Evolutionary conservation across 768 basidiomycete genomes (phyloP).

Genomic region (Lepiota subincarnata): DNA sequence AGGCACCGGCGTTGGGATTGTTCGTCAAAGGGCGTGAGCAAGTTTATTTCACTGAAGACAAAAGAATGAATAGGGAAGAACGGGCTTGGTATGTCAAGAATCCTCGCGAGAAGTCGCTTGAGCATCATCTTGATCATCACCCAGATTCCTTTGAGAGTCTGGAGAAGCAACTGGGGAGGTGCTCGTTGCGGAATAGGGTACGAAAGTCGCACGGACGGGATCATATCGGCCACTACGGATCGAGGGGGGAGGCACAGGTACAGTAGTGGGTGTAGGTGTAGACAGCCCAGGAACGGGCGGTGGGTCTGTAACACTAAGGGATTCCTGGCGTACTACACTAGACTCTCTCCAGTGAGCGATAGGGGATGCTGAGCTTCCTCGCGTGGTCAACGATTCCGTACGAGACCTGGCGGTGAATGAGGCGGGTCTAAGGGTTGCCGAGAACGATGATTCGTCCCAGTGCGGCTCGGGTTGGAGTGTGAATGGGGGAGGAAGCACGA

Average conservation of each 20-base stretch:
- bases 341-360: conserved; percentile 16
- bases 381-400: conserved; percentile 25
- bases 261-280: conserved; percentile 6
- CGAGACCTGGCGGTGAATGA: conserved; percentile 33
- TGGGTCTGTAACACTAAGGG: conserved; percentile 16
- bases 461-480: conserved; percentile 64
- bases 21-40: conserved; percentile 11
- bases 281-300: conserved; percentile 18
- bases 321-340: conserved; percentile 10
- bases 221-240: conserved; percentile 46
- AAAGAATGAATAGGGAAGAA: conserved; percentile 3
- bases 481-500: conserved; percentile 51
- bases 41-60: conserved; percentile 6
- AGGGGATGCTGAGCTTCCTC: conserved; percentile 25
- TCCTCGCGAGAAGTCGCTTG: conserved; percentile 1
- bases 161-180: conserved; percentile 11
- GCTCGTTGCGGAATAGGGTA: conserved; percentile 22
- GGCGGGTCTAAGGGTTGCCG: conserved; percentile 31
- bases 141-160: conserved; percentile 1
- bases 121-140: conserved; percentile 14
- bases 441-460: conserved; percentile 49
- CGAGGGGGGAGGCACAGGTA: conserved; percentile 21
- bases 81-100: neutral
- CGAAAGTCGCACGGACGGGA: conserved; percentile 44
- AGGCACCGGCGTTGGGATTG: conserved; percentile 8